Evolutionary conservation across 768 basidiomycete genomes (phyloP), one percentile per base, ranked within the genome.

Genomic region (Botryobasidium botryosum): DNA sequence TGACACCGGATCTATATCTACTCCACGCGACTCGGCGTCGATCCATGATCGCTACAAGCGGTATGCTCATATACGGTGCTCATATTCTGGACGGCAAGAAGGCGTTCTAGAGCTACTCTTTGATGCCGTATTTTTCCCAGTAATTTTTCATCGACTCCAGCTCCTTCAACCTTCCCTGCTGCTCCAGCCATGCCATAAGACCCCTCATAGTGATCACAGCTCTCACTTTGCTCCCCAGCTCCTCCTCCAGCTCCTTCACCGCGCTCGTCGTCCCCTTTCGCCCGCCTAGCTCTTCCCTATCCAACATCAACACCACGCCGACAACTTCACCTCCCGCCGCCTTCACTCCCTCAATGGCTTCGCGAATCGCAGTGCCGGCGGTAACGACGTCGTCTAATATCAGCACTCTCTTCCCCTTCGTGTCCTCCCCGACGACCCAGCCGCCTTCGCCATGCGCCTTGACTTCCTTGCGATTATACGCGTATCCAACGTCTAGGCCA

Each of bases 391-490:
- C 92, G 66, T 99, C 92, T 27, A 97, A 68, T 36, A 97, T 72
- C 41, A 97, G 72, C 2, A 97, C 84, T 40, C 70, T 68, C 58
- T 82, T 78, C 20, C 81, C 86, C 43, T 70, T 64, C n/a, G 94
- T 70, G 3, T 80, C 64, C 2, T 80, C 77, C 18, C 92, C 94
- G 49, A 99, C 88, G 57, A 92, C 72, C 40, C 70, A 68, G 0
- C 92, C 92, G 3, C 94, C 92, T 60, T 99, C 92, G 3, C 92
- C 92, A 55, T 99, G 92, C 51, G 84, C 82, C 59, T 99, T 99
- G 20, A 67, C 77, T 61, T 99, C 92, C 62, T 99, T 99, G 38
- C 92, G 74, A 57, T 96, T 90, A 54, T 90, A 94, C 18, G 82
- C 80, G 52, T 85, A 86, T 0, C 83, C 86, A 24, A 90, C 74